Base-by-base conservation (phyloP, 306 rosid species). In the Trifolium repens region DNA sequence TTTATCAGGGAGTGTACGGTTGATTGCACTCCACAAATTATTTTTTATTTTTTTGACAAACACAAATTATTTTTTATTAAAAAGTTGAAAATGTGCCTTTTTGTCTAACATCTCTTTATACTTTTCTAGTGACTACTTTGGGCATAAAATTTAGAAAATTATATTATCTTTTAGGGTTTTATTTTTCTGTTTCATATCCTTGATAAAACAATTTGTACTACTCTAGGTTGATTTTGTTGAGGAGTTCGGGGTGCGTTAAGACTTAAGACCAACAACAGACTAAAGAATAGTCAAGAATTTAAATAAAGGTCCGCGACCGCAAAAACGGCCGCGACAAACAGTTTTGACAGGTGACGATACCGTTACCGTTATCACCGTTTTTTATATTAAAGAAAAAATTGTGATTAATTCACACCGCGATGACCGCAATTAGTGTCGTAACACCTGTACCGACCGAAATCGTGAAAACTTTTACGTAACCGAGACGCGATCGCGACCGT, bases 21-120 rank as follows among this genome's bases (percentile, higher is more conserved):
- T 64, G 70, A 37, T 66, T 66, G 17, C 71, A 66, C 35, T 40
- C 34, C 16, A n/a, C n/a, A 37, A 37, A 64, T 7, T 64, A 39
- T 17, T 15, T 17, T 64, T 39, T 40, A 40, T 19, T 10, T 17
- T 15, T 17, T 64, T 39, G n/a, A n/a, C n/a, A n/a, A n/a, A n/a
- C 16, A n/a, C n/a, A 37, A 37, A 64, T 7, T 64, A 39, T 17
- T 15, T 17, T 64, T 39, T 40, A 40, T 19, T 10, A 65, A 35
- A 64, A 15, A 65, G 46, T 37, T 40, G 9, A 17, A 42, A 65
- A 19, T 24, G 53, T 67, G 53, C 32, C 35, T 40, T 42, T 66
- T 42, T 66, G 17, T 66, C 35, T 17, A 19, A 19, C 71, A 66
- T 11, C n/a, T 43, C 71, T 66, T 39, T 11, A 19, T 13, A 66